Evolutionary conservation across 495 filamentous ascomycete genomes (phyloP).

Genomic region (Elasticomyces elasticus): DNA sequence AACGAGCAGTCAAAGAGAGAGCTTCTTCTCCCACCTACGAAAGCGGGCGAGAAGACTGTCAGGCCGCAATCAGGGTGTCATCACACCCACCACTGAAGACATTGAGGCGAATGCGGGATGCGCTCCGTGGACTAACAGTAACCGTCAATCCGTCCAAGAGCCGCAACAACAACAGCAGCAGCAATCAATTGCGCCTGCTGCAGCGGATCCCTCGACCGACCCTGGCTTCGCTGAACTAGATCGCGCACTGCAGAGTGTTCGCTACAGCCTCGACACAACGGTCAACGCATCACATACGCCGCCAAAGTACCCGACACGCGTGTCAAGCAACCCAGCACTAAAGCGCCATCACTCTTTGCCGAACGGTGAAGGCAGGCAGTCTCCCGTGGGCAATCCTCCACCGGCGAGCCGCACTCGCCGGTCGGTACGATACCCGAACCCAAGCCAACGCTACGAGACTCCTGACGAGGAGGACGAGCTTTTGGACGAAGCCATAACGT

Average conservation of each 20-base stretch:
- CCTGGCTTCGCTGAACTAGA: slow-evolving; percentile 63
- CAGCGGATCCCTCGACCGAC: slow-evolving; percentile 21
- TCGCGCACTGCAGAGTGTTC: slow-evolving; percentile 62
- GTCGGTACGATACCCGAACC: slow-evolving; percentile 62
- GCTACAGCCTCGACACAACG: slow-evolving; percentile 51
- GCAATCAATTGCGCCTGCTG: slow-evolving; percentile 32
- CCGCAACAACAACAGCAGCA: too few species aligned
- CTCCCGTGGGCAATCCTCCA: slow-evolving; percentile 38
- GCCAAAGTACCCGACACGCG: slow-evolving; percentile 22
- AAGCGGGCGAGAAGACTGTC: slow-evolving; percentile 91
- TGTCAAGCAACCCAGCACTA: slow-evolving; percentile 28
- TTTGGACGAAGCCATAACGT: slow-evolving; percentile 67
- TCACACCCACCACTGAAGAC: slow-evolving; percentile 67
- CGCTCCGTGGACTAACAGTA: slow-evolving; percentile 69
- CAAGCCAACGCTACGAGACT: slow-evolving; percentile 74
- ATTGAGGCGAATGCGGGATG: slow-evolving; percentile 87
- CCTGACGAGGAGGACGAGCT: slow-evolving; percentile 96
- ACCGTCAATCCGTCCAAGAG: slow-evolving; percentile 78
- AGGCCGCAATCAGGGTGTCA: slow-evolving; percentile 69
- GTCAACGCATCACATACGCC: slow-evolving; percentile 30
- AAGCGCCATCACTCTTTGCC: slow-evolving; percentile 54
- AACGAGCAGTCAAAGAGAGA: slow-evolving; percentile 66
- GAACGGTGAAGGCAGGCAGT: slow-evolving; percentile 51
- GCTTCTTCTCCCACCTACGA: slow-evolving; percentile 94
- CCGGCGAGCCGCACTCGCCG: slow-evolving; percentile 77